Conservation (phyloP, 2,329 filamentous ascomycete species). For the Penicillium psychrosexuale region DNA sequence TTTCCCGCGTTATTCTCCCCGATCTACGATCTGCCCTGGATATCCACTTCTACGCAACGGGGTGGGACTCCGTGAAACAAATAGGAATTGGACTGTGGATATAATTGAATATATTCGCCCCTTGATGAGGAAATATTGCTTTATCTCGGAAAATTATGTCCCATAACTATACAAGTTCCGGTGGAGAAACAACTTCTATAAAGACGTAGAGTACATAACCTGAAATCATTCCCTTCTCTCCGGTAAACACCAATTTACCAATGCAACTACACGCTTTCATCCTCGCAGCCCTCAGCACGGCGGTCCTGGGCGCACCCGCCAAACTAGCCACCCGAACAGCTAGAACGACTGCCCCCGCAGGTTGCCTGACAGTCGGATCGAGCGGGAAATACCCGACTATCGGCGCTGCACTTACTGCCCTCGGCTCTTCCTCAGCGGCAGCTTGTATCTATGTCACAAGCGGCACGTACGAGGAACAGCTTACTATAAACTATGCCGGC, state of each 20-base stretch:
- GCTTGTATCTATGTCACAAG: conserved; percentile 36
- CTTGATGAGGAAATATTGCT: background rate
- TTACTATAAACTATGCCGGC: conserved; percentile 30
- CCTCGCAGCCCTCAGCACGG: conserved; percentile 10
- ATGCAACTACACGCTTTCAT: conserved; percentile 11
- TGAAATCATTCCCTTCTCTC: background rate
- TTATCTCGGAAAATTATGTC: background rate
- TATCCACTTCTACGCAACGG: background rate
- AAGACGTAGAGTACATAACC: background rate
- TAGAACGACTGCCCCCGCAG: conserved; percentile 22
- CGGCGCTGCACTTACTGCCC: conserved; percentile 25
- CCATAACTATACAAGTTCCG: background rate
- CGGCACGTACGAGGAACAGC: conserved; percentile 34
- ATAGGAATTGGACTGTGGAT: background rate
- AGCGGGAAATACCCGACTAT: conserved; percentile 25
- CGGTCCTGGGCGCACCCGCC: conserved; percentile 1
- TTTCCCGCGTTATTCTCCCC: background rate
- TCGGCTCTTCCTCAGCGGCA: conserved; percentile 20
- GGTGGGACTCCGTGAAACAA: background rate
- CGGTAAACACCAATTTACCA: background rate
- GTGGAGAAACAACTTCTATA: background rate
- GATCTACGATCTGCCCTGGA: background rate
- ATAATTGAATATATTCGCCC: background rate
- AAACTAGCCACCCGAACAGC: conserved; percentile 11
- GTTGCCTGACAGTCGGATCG: conserved; percentile 26